phyloP scores from a whole-genome alignment of 306 rosid genomes.

The Sphenostylis stenocarpa region DNA sequence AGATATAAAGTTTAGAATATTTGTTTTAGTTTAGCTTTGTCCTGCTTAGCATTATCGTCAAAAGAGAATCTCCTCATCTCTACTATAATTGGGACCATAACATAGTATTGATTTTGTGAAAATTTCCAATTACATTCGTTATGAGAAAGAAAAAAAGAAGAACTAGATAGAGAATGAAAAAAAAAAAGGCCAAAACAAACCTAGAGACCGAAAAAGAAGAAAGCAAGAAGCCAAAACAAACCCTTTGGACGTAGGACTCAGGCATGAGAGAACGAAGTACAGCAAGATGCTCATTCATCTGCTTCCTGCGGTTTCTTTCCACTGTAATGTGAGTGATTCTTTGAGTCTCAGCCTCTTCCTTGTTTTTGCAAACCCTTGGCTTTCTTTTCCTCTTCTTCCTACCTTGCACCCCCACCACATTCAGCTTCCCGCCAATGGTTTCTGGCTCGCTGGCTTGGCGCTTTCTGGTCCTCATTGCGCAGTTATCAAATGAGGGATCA shows the following conservation, averaged over 20 bases:
- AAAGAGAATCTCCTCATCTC: constrained; percentile 26
- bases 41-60: constrained; percentile 9
- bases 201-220: constrained; percentile 4
- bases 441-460: constrained; percentile 30
- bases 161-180: background rate
- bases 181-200: background rate
- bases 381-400: constrained; percentile 78
- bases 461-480: constrained; percentile 9
- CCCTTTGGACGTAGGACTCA: constrained; percentile 87
- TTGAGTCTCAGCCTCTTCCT: constrained; percentile 89
- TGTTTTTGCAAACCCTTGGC: constrained; percentile 76
- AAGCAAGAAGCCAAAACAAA: constrained; percentile 32
- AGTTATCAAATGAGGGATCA: constrained; percentile 2
- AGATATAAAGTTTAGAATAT: constrained; percentile 13
- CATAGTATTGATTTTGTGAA: background rate
- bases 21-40: background rate
- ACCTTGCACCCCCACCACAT: constrained; percentile 37
- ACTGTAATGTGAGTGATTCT: constrained; percentile 96
- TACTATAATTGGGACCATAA: constrained; percentile 12
- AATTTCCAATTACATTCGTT: background rate
- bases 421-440: constrained; percentile 11
- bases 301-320: constrained; percentile 87
- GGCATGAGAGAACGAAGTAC: constrained; percentile 93
- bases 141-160: constrained; percentile 10
- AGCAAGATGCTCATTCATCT: constrained; percentile 89